Evolutionary conservation across 805 yeast species (phyloP), one percentile per base, ranked within the genome.

Genomic region (Sporopachydermia quercuum): DNA sequence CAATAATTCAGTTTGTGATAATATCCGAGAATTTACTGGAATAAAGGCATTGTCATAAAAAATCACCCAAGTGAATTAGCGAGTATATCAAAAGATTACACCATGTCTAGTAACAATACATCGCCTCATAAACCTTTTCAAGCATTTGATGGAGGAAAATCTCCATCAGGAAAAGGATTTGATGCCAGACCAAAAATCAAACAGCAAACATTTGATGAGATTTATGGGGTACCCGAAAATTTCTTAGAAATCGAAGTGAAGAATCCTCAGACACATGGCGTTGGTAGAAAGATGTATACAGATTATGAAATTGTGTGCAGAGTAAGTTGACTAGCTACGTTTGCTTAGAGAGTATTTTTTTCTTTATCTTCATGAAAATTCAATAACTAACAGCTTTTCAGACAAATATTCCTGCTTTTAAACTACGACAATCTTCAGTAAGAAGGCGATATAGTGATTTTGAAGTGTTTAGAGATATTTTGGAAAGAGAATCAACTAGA

Each of bases 221-320:
- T 82, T 35, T 91, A 91, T 53, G 95, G 93, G 0, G 94, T 82
- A 50, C 97, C 96, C 0, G 97, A 91, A 57, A 84, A 85, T 60
- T 84, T 86, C 52, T 68, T 89, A 34, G 98, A 89, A 59, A 76
- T 91, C 27, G 96, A 87, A 57, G 94, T 86, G 43, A 43, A 65
- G 41, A 78, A 78, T 54, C 93, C 94, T 6, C 73, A 74, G 45
- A 84, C 94, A 0, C 93, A 83, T 50, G 73, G 72, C 49, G 40
- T 61, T 42, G 71, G 79, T 16, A 60, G 75, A 19, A 70, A 74
- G 18, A 74, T 78, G 76, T 89, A 68, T 56, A 89, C 97, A 5
- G 97, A 89, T 58, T 89, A 89, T 58, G 96, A 87, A 57, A 74
- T 89, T 16, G 66, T 81, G 5, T 85, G 96, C 56, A 68, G 86